Evolutionary conservation across 1,284 basidiomycete genomes (phyloP).

Genomic region (Heterobasidion occidentale): DNA sequence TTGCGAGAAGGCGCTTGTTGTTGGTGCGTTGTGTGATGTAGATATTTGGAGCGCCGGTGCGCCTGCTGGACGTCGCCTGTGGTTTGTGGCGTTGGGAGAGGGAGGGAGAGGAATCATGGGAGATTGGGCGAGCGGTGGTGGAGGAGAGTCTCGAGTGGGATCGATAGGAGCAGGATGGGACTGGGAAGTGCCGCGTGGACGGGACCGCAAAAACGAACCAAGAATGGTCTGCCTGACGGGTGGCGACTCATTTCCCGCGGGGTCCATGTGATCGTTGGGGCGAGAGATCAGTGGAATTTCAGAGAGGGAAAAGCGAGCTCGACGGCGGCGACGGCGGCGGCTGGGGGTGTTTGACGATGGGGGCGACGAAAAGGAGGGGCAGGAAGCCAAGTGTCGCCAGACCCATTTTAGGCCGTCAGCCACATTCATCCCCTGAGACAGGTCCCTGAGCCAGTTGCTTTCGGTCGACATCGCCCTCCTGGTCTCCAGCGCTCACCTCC

Average conservation of each 20-base stretch:
- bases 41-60: constrained; percentile 21
- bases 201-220: constrained; percentile 28
- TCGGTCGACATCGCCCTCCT: not conserved
- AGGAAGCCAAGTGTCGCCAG: not conserved
- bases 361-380: not conserved
- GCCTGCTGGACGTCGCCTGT: constrained; percentile 22
- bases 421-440: not conserved
- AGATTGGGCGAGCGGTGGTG: constrained; percentile 18
- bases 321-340: not conserved
- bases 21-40: constrained; percentile 18
- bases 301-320: not conserved
- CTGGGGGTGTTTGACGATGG: not conserved
- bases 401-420: not conserved
- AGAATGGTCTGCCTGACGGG: constrained; percentile 24
- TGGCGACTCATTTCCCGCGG: constrained; percentile 7
- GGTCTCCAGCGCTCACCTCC: not conserved
- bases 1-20: constrained; percentile 21
- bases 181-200: constrained; percentile 31
- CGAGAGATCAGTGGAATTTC: not conserved
- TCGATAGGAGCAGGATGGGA: constrained; percentile 25
- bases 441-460: not conserved
- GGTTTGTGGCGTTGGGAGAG: constrained; percentile 13
- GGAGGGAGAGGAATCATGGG: constrained; percentile 13
- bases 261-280: not conserved
- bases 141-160: constrained; percentile 21